Evolutionary conservation across 2,329 filamentous ascomycete genomes (phyloP), one percentile per base, ranked within the genome.

Genomic region (Monosporascus sp.): DNA sequence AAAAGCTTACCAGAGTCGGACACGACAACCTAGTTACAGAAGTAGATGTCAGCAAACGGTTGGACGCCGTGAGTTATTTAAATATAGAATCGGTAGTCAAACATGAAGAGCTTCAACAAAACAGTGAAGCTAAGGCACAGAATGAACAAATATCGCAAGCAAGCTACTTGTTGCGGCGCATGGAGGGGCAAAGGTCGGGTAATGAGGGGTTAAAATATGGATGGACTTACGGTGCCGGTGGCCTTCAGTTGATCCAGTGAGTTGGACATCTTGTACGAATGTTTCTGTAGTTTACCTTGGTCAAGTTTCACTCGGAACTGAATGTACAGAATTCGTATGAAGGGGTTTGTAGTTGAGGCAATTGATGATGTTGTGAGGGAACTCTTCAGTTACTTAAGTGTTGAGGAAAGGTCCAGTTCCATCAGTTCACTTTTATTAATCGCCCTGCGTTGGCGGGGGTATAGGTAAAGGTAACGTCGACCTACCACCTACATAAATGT

Each of bases 181-280:
- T 65, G 62, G 63, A 65, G 64, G 64, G 64, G 62, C 55, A 63
- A 54, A 44, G 22, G 24, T 31, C 40, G 18, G 14, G 50, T 14
- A 51, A 57, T 61, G 63, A 64, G 64, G 62, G 62, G 61, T 66
- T 59, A 64, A 62, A 41, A 58, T 63, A 59, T 57, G 53, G 51
- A 59, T 57, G 53, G 51, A 89, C 90, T 77, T 82, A 96, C 91
- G 70, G 94, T 99, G 87, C 94, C 94, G 72, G 88, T 76, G 80
- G 90, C 86, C 84, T 99, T 99, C 74, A 99, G 85, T 80, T 97
- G 92, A 68, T 97, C 94, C 68, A 99, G 88, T 75, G 92, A 90
- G 76, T 79, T 87, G 75, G 90, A 77, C 92, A 97, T 97, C 48
- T 61, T 75, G 63, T 26, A 20, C 20, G n/a, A 11, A 22, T 44